Evolutionary conservation across 2,329 filamentous ascomycete genomes (phyloP).

Genomic region (Fusarium aywerte): DNA sequence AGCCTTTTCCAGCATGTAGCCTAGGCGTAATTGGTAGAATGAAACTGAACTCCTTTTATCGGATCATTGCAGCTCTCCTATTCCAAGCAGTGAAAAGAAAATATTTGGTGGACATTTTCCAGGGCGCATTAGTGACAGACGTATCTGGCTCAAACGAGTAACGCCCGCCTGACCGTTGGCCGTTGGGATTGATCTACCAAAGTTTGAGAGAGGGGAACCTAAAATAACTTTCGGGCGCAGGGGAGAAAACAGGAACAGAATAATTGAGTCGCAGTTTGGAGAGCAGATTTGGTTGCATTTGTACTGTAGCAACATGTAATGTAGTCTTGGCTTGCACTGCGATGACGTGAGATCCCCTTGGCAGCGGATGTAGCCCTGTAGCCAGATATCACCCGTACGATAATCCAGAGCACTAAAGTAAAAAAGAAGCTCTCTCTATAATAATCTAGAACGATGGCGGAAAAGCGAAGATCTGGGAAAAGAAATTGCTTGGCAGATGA

Average conservation of each 20-base stretch:
- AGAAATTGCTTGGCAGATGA: slow-evolving; percentile 19
- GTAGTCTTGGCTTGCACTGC: not conserved
- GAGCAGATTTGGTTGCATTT: not conserved
- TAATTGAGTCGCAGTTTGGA: not conserved
- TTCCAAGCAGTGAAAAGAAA: not conserved
- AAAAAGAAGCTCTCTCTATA: not conserved
- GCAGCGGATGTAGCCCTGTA: not conserved
- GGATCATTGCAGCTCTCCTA: not conserved
- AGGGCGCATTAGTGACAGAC: no score
- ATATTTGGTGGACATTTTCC: not conserved
- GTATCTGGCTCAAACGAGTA: not conserved
- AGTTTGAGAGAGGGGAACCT: not conserved
- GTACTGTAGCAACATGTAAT: not conserved
- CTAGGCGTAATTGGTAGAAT: not conserved
- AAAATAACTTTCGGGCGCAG: not conserved
- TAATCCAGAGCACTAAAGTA: not conserved
- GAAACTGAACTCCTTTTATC: not conserved
- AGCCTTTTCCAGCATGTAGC: not conserved
- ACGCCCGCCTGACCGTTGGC: not conserved
- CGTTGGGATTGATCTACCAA: not conserved
- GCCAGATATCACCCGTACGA: no score
- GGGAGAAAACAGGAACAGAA: no score
- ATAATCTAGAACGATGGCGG: slow-evolving; percentile 1
- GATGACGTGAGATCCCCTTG: not conserved
- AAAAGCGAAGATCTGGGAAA: not conserved